Percentiles rank a stretch among this genome's conserved stretches.
Conservation (phyloP, 2,329 filamentous ascomycete genomes). For the Lecanicillium sp. region DNA sequence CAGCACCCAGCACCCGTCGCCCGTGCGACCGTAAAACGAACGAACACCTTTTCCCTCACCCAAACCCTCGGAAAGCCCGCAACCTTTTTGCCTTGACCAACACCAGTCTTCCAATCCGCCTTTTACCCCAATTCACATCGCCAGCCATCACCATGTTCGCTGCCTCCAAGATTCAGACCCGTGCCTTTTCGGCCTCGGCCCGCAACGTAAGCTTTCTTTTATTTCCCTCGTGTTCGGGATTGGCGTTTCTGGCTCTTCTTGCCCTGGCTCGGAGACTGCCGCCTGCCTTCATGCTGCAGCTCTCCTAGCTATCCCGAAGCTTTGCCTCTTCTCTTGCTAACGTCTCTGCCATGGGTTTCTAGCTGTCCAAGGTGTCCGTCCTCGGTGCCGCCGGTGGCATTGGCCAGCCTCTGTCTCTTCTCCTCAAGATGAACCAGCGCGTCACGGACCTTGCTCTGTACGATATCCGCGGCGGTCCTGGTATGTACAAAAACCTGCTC, state of each 20-base stretch:
- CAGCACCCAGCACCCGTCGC: not conserved
- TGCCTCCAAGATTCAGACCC: constrained; percentile 61
- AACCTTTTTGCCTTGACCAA: constrained; percentile 13
- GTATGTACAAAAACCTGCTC: constrained; percentile 45
- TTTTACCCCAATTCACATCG: constrained; percentile 8
- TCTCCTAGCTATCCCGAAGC: constrained; percentile 8
- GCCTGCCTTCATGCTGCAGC: too few relatives aligned
- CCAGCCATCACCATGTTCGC: constrained; percentile 59
- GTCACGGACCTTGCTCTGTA: constrained; percentile 93
- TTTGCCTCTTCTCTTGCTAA: constrained; percentile 10
- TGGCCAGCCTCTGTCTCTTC: constrained; percentile 93
- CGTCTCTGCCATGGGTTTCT: constrained; percentile 11
- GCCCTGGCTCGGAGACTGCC: too few relatives aligned
- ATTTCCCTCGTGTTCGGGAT: constrained; percentile 5
- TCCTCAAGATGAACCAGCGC: constrained; percentile 96
- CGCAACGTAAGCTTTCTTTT: constrained; percentile 53
- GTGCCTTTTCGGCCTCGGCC: constrained; percentile 74
- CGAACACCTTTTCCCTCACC: constrained; percentile 8
- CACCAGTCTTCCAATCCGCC: constrained; percentile 9
- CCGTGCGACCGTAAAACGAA: constrained; percentile 6
- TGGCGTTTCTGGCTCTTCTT: constrained; percentile 8
- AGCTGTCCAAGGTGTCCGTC: constrained; percentile 97
- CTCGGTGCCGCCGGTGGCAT: constrained; percentile 97
- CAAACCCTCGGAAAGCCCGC: constrained; percentile 1
- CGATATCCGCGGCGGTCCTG: constrained; percentile 90